Evolutionary conservation across 2,329 filamentous ascomycete species (phyloP), one percentile per base, ranked within the genome.

Genomic region (Phaeomoniella chlamydospora): DNA sequence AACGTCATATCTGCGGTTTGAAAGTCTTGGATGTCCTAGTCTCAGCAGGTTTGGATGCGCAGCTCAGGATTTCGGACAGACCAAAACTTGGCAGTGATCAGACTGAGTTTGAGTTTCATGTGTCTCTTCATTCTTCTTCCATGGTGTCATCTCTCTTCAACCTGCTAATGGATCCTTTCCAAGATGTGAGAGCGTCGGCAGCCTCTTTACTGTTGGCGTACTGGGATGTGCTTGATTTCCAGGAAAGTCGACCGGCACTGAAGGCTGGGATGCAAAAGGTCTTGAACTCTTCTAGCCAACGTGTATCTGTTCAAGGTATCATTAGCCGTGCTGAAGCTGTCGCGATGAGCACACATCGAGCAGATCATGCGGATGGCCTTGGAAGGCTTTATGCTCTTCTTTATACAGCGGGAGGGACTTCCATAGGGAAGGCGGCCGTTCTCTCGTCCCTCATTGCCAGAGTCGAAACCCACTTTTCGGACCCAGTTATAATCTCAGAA

Each of bases 331-430:
- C 22, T 9, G 22, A 26, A 29, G 26, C 15, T n/a, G 31, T 45
- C 4, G 16, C 18, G 22, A 19, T 33, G 5, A 14, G 62, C 16
- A 93, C 85, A 3, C 84, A 84, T 15, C 72, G 90, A 41, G 88
- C 86, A 10, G 87, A 96, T 51, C 84, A 94, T 53, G 86, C 87
- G 1, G 88, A 98, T 57, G 88, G 88, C 6, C 77, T 90, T 33
- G 88, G 87, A 19, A 76, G 84, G 36, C 67, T 79, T 2, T 80
- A 79, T 41, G 75, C 81, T 29, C 60, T 93, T 12, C 55, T 85
- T 3, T 83, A 77, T 50, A 62, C 64, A 29, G 4, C 16, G n/a
- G 6, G 9, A 26, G n/a, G 6, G 22, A n/a, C 22, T 6, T 9
- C 9, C 22, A n/a, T 6, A 9, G 9, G n/a, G 13, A 6, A 34